Evolutionary conservation across 2,329 filamentous ascomycete species (phyloP).

Genomic region (Alternaria sp.): DNA sequence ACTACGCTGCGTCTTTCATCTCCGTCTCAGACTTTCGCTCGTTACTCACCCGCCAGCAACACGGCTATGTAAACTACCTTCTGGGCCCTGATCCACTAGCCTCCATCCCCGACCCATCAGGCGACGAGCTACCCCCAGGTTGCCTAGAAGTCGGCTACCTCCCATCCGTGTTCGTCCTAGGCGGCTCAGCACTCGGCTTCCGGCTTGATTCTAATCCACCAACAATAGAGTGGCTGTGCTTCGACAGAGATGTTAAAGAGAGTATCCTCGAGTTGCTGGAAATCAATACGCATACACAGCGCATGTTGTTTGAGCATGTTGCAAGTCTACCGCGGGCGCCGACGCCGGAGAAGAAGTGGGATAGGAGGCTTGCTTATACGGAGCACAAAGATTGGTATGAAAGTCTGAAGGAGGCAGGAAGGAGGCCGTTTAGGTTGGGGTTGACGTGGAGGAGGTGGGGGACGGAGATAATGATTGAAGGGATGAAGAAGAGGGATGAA

Average conservation of each 20-base stretch:
- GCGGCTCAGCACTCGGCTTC: slow-evolving; percentile 36
- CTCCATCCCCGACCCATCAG: slow-evolving; percentile 7
- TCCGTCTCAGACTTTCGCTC: slow-evolving; percentile 12
- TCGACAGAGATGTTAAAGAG: slow-evolving; percentile 15
- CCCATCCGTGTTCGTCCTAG: slow-evolving; percentile 20
- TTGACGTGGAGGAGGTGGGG: slow-evolving; percentile 22
- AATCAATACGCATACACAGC: background rate
- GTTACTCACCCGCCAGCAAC: slow-evolving; percentile 1
- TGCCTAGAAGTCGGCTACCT: slow-evolving; percentile 34
- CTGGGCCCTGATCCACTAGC: slow-evolving; percentile 22
- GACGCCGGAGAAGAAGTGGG: background rate
- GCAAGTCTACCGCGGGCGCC: slow-evolving; percentile 18
- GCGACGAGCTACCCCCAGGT: slow-evolving; percentile 26
- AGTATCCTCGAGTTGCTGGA: slow-evolving; percentile 12
- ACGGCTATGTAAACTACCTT: slow-evolving; percentile 24
- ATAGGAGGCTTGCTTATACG: slow-evolving; percentile 12
- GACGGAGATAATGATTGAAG: slow-evolving; percentile 6
- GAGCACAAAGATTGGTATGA: slow-evolving; percentile 35
- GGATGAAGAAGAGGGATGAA: background rate
- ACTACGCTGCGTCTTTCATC: slow-evolving; percentile 19
- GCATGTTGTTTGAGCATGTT: slow-evolving; percentile 33
- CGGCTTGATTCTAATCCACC: slow-evolving; percentile 1
- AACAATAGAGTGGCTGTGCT: slow-evolving; percentile 35
- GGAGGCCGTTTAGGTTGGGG: slow-evolving; percentile 42
- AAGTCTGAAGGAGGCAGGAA: slow-evolving; percentile 28